Evolutionary conservation across 371 early-diverging fungal species (phyloP), one percentile per base, ranked within the genome.

Genomic region (Saksenaea vasiformis): DNA sequence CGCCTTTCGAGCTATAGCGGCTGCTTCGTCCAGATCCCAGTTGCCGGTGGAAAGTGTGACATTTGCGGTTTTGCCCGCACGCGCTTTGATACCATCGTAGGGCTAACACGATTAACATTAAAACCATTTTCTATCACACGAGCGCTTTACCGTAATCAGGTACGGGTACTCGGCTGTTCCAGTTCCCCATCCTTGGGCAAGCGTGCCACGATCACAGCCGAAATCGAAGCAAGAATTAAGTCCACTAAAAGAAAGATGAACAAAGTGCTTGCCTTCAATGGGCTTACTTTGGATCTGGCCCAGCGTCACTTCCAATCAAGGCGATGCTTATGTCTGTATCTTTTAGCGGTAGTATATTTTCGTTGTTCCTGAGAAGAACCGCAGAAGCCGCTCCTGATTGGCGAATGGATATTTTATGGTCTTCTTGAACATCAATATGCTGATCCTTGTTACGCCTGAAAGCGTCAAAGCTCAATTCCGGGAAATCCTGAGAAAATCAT

Each of bases 151-250:
- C 2, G 79, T 67, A n/a, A 84, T 65, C 17, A 86, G 28, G 58
- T 84, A 85, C 1, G 84, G 78, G 64, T 78, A 85, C 13, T 68
- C 54, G 11, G 80, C 70, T 19, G 84, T 77, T 47, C 85, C 86
- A 51, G 79, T 78, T 14, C 84, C 86, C 73, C 85, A 78, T 10
- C 85, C 86, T 60, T 72, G 72, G 11, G 84, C 78, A 47, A 85
- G 59, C 28, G 80, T 82, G 9, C 83, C 85, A 51, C 22, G 58
- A 31, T 59, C 58, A 31, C 66, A 64, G 8, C 39, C 58, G 17
- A 57, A 41, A 22, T 60, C 61, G n/a, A 31, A 39, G 39, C 60
- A 66, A n/a, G 41, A 34, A 38, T 67, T 66, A 22, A 57, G 51
- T 22, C 60, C 66, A 17, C 66, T 66, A 55, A 24, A 14, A 41